phyloP scores from a whole-genome alignment of 2,329 filamentous ascomycete species.

The Apiospora marii region DNA sequence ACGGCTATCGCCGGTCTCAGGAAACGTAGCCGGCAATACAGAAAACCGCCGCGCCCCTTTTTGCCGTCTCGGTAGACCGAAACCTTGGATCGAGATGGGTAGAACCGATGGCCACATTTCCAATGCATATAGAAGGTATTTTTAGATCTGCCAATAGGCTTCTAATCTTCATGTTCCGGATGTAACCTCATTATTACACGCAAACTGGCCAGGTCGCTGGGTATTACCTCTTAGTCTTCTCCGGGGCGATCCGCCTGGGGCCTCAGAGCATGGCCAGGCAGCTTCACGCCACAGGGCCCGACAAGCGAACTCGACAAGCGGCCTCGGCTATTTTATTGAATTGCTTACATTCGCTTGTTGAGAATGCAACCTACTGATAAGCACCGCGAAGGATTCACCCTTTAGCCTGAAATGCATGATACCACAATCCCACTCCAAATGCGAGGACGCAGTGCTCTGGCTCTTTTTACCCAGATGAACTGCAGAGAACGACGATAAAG shows the following conservation, averaged over 20 bases:
- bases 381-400: neutral
- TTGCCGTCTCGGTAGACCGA: slow-evolving; percentile 7
- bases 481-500: neutral
- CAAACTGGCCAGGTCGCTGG: neutral
- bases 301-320: neutral
- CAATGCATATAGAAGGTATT: slow-evolving; percentile 3
- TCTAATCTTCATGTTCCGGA: neutral
- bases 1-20: neutral
- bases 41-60: neutral
- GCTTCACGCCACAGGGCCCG: neutral
- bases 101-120: neutral
- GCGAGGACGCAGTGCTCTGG: neutral
- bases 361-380: neutral
- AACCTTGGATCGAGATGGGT: neutral
- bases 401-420: slow-evolving; percentile 1
- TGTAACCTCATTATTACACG: neutral
- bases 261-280: neutral
- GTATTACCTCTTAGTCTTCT: neutral
- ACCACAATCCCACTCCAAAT: neutral
- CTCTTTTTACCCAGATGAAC: slow-evolving; percentile 8
- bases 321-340: neutral
- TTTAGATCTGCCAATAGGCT: slow-evolving; percentile 3
- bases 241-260: neutral
- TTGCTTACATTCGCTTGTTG: neutral
- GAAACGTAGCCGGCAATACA: neutral